Conservation (phyloP, 2,329 filamentous ascomycete species). For the Epichloe gansuensis region DNA sequence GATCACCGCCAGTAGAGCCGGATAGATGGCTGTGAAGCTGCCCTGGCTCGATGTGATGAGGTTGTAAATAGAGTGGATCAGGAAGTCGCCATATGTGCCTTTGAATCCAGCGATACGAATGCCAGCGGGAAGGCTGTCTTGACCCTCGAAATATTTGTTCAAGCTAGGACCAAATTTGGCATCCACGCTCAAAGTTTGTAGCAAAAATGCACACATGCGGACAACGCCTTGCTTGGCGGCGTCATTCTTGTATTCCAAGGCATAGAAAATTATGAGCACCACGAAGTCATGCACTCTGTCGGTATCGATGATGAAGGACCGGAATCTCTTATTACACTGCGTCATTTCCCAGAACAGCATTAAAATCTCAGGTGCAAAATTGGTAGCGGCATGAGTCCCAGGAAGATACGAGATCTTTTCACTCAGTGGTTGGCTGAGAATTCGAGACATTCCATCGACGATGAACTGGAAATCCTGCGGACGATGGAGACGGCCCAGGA, state of each 20-base stretch:
- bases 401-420: constrained; percentile 81
- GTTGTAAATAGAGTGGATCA: constrained; percentile 88
- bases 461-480: constrained; percentile 97
- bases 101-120: constrained; percentile 77
- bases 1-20: constrained; percentile 80
- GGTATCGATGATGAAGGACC: constrained; percentile 93
- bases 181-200: constrained; percentile 92
- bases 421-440: constrained; percentile 85
- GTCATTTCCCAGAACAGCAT: constrained; percentile 96
- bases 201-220: constrained; percentile 91
- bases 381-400: constrained; percentile 64
- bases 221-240: constrained; percentile 82
- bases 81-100: constrained; percentile 85
- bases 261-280: constrained; percentile 82
- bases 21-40: constrained; percentile 81
- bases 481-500: constrained; percentile 77
- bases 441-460: constrained; percentile 84
- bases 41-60: constrained; percentile 87
- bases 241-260: constrained; percentile 78
- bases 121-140: constrained; percentile 71
- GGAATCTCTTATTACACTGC: constrained; percentile 95
- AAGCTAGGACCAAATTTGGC: constrained; percentile 80
- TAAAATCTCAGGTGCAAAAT: constrained; percentile 89
- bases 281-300: constrained; percentile 88
- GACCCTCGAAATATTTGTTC: constrained; percentile 78